Evolutionary conservation across 768 basidiomycete species (phyloP).

Genomic region (Rhodosporidiobolus sp.): DNA sequence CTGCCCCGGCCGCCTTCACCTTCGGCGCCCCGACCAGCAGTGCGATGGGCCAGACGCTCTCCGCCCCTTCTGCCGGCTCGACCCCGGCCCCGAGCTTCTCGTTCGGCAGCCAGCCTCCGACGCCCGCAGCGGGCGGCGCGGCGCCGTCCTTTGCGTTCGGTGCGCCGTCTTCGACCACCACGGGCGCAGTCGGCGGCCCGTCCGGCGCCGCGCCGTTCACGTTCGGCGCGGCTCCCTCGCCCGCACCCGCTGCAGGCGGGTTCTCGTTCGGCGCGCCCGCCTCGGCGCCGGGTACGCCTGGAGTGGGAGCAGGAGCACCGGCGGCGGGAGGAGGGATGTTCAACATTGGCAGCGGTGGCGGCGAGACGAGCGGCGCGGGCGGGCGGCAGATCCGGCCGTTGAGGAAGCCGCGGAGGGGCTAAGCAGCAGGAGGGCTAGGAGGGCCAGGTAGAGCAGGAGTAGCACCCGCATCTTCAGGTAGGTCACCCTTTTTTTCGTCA

Average conservation of each 20-base stretch:
- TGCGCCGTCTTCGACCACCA: background rate
- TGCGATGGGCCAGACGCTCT: conserved; percentile 18
- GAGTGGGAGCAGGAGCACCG: background rate
- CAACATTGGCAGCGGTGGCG: conserved; percentile 26
- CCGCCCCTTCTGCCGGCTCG: background rate
- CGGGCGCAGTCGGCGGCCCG: background rate
- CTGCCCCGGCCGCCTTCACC: conserved; percentile 15
- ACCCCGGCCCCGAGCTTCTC: conserved; percentile 4
- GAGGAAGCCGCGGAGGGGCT: conserved; percentile 13
- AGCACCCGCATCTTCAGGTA: too few species aligned
- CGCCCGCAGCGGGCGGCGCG: background rate
- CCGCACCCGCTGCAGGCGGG: background rate
- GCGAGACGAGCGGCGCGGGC: background rate
- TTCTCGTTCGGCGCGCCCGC: background rate
- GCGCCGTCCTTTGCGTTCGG: conserved; percentile 24
- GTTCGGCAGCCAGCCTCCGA: background rate
- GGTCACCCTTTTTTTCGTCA: too few species aligned
- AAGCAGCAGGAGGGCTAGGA: background rate
- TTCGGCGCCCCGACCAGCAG: background rate
- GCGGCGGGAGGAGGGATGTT: conserved; percentile 22
- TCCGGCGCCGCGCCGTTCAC: background rate
- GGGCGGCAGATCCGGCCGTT: conserved; percentile 1
- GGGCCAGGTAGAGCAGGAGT: too few species aligned
- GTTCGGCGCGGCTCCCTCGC: background rate
- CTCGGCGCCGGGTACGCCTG: background rate